Percentiles rank a stretch among this genome's conserved stretches.
Conservation (phyloP, 2,329 filamentous ascomycete genomes). For the Xylariaceae sp. region DNA sequence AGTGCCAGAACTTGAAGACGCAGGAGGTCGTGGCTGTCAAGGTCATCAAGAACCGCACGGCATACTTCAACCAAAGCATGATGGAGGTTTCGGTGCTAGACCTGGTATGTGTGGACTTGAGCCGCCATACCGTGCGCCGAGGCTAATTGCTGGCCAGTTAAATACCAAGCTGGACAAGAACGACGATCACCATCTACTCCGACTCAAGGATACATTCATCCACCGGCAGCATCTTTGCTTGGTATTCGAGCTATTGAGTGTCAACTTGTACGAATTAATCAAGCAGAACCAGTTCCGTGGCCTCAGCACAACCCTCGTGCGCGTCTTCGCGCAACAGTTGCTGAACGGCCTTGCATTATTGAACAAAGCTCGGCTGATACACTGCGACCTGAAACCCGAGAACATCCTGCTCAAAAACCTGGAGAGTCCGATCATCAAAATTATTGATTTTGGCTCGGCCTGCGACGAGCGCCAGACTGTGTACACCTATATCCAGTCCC, state of each 20-base stretch:
- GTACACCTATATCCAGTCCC: constrained; percentile 97
- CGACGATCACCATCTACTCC: constrained; percentile 90
- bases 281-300: constrained; percentile 99
- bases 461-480: constrained; percentile 98
- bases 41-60: constrained; percentile 97
- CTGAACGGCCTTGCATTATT: constrained; percentile 85
- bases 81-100: constrained; percentile 99
- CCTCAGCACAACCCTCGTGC: constrained; percentile 89
- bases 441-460: constrained; percentile 97
- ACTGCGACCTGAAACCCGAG: constrained; percentile 96
- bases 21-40: constrained; percentile 98
- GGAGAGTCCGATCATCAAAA: constrained; percentile 98
- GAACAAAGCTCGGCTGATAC: constrained; percentile 93
- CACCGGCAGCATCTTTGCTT: constrained; percentile 94
- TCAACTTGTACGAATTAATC: constrained; percentile 97
- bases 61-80: constrained; percentile 99
- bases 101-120: constrained; percentile 50
- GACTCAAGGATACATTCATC: constrained; percentile 96
- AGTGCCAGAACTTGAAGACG: constrained; percentile 97
- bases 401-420: constrained; percentile 97
- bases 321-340: constrained; percentile 94
- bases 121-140: neutral
- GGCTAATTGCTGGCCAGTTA: constrained; percentile 47
- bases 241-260: constrained; percentile 91
- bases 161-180: constrained; percentile 99